Evolutionary conservation across 2,329 filamentous ascomycete species (phyloP), one percentile per base, ranked within the genome.

Genomic region (Cladosporium sp.): DNA sequence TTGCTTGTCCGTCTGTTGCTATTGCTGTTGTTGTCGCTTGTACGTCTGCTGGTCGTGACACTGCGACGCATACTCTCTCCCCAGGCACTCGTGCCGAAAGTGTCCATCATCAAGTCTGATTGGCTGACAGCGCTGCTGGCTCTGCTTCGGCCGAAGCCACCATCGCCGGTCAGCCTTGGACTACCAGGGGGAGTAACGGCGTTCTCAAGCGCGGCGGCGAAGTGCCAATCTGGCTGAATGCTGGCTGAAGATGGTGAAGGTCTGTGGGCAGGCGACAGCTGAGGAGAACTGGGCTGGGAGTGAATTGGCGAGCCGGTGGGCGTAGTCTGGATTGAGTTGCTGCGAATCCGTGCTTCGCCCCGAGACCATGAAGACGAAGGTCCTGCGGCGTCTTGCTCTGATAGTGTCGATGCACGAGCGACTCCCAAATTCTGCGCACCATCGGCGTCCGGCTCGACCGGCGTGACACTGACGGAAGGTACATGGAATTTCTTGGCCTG

Each of bases 71-170:
- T 92, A 78, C 90, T 96, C 75, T 96, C 90, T 54, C 93, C 90
- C 93, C 93, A 97, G 15, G 89, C 88, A 17, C 90, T 94, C 69
- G 93, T 89, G 68, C 94, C 90, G 57, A 97, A 82, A 70, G 94
- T 89, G 65, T 92, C 86, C 72, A 92, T 84, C 65, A 95, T 89
- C 65, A 95, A 88, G 67, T 92, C 88, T 50, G 87, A 84, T 51
- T 88, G 86, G 68, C 85, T 90, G 59, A 92, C 87, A 5, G 82
- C 80, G 72, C 88, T 92, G 57, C 83, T 84, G 22, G 86, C 83
- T 43, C 87, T 78, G 66, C 84, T 84, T 69, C 80, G 83, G 66
- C 60, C 74, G 74, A 55, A n/a, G 3, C 34, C 54, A 7, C 19
- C n/a, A 52, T 55, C 17, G 51, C 60, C 38, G 43, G 38, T 34